Base-by-base conservation (phyloP, 495 filamentous ascomycete species). In the Penicillium lividum region DNA sequence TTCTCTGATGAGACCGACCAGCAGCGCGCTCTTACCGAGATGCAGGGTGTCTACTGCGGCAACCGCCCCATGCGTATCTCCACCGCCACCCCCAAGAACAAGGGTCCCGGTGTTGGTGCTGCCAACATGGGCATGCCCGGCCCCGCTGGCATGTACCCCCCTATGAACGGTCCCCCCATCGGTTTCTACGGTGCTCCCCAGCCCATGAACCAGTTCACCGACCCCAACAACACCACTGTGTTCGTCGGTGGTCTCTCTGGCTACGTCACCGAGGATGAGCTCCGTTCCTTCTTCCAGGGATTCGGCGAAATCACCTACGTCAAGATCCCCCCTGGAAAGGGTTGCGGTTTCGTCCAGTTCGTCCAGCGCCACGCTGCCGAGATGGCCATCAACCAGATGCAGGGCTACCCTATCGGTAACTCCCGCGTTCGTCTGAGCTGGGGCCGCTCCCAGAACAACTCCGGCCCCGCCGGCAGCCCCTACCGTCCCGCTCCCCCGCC, bases 301-400 rank as follows among this genome's bases (percentile, higher is more conserved):
- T 99, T 99, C 68, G 94, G 94, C 50, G 94, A 98, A 68, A 99
- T 99, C 74, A 99, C 94, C 68, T 99, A 99, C 74, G 94, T 99
- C 78, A 99, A 99, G 85, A 99, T 99, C 61, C 94, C 94, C 44
- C 94, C 95, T 33, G 94, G 94, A 69, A 99, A 99, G 84, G 94
- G 94, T 61, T 99, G 94, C 68, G 94, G 94, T 49, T 99, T 99
- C 69, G 94, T 99, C 48, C 94, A 99, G 73, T 99, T 99, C 66
- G 95, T 99, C 52, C 94, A 99, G 76, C 92, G 94, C 59, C 94
- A 99, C 75, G 94, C 94, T 16, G 94, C 94, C 22, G 94, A 99
- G 80, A 99, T 99, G 94, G 94, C 94, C 54, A 99, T 99, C 82
- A 99, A 99, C 80, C 94, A 99, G 77, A 99, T 99, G 94, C 94